Conservation (phyloP, 345 rosid species). For the Hypericum perforatum region DNA sequence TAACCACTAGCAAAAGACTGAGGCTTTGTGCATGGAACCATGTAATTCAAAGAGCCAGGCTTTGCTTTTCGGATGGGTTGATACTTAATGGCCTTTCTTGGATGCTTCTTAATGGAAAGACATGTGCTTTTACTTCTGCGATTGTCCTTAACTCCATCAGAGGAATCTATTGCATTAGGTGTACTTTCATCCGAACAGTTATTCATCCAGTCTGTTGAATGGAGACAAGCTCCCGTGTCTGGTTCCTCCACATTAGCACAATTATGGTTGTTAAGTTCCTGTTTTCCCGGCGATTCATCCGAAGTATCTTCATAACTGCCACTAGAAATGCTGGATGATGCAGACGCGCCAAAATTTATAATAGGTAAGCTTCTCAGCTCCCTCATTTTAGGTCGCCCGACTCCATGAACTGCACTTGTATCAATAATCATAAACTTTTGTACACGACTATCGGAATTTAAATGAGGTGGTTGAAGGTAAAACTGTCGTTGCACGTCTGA, state of each 20-base stretch:
- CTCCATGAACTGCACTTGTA: slow-evolving; percentile 35
- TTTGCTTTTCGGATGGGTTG: slow-evolving; percentile 18
- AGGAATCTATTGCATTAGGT: slow-evolving; percentile 15
- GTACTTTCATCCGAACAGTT: slow-evolving; percentile 19
- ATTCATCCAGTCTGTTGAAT: slow-evolving; percentile 24
- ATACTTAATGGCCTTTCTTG: slow-evolving; percentile 15
- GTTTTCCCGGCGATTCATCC: slow-evolving; percentile 28
- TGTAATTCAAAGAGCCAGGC: slow-evolving; percentile 18
- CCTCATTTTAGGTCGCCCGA: slow-evolving; percentile 25
- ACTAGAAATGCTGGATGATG: slow-evolving; percentile 26
- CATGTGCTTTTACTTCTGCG: slow-evolving; percentile 13
- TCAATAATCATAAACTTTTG: slow-evolving; percentile 51
- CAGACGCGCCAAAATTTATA: slow-evolving; percentile 18
- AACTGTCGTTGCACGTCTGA: slow-evolving; percentile 16
- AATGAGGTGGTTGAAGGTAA: slow-evolving; percentile 56
- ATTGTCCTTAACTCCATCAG: slow-evolving; percentile 15
- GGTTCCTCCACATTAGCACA: slow-evolving; percentile 10
- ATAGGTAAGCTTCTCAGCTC: slow-evolving; percentile 45
- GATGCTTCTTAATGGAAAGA: slow-evolving; percentile 14
- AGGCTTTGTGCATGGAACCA: slow-evolving; percentile 20
- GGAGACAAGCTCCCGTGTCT: slow-evolving; percentile 21
- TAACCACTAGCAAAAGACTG: slow-evolving; percentile 22
- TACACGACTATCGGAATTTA: slow-evolving; percentile 19
- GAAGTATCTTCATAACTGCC: slow-evolving; percentile 33
- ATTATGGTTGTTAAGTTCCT: slow-evolving; percentile 26